Evolutionary conservation across 176 grass and related monocot genomes (phyloP).

Genomic region (Elymus sibiricus): DNA sequence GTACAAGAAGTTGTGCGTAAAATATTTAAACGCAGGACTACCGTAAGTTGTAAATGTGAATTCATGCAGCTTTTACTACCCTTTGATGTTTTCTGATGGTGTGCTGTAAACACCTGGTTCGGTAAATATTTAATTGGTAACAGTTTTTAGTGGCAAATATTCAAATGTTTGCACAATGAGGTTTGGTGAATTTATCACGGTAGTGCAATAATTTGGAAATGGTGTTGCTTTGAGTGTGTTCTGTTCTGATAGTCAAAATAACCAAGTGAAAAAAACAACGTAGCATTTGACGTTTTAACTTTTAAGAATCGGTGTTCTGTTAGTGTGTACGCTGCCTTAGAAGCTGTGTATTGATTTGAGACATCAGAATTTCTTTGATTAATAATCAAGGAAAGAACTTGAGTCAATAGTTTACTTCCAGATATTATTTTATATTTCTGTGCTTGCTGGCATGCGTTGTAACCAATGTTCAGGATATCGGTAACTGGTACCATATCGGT

Average conservation of each 20-base stretch:
- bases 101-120: neutral
- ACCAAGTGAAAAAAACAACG: neutral
- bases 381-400: neutral
- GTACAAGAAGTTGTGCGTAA: neutral
- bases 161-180: neutral
- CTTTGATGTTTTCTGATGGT: neutral
- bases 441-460: neutral
- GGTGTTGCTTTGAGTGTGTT: neutral
- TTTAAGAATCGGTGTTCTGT: neutral
- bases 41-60: neutral
- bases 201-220: neutral
- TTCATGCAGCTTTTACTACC: neutral
- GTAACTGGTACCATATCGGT: no score
- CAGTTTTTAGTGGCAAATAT: constrained; percentile 1
- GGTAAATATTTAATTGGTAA: constrained; percentile 18
- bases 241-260: neutral
- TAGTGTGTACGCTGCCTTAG: constrained; percentile 2
- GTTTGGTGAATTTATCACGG: neutral
- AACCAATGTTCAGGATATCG: no score
- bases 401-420: neutral
- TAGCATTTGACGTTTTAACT: neutral
- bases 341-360: neutral
- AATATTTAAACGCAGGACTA: neutral
- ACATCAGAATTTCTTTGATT: neutral
- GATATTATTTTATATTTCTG: neutral